Conservation (phyloP, 768 basidiomycete genomes). For the Phanerodontia chrysosporium region DNA sequence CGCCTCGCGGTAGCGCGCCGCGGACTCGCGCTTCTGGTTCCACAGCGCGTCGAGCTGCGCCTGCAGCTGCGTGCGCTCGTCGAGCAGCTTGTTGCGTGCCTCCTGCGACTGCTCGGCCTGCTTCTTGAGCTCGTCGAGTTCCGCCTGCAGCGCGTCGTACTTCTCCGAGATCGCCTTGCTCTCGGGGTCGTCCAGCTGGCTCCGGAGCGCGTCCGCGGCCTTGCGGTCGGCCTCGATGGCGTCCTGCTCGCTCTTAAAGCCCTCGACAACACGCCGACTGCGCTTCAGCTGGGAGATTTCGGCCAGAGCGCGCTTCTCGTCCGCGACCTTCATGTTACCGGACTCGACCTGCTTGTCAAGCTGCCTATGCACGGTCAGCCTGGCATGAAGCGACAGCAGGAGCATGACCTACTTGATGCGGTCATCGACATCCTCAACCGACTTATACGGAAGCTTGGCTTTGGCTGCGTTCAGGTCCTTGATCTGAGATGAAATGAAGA, state of each 20-base stretch:
- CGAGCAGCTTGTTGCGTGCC: conserved; percentile 75
- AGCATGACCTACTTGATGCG: conserved; percentile 65
- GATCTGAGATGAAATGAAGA: conserved; percentile 41
- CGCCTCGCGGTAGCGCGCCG: conserved; percentile 68
- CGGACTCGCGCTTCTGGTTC: conserved; percentile 71
- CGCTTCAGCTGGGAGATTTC: conserved; percentile 79
- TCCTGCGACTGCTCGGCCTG: conserved; percentile 84
- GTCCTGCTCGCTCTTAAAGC: conserved; percentile 75
- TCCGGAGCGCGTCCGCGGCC: conserved; percentile 72
- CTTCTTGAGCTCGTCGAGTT: conserved; percentile 84
- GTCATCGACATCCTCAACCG: conserved; percentile 79
- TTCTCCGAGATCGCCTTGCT: conserved; percentile 74
- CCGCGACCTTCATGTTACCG: conserved; percentile 85
- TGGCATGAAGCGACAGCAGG: conserved; percentile 3
- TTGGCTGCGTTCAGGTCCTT: conserved; percentile 84
- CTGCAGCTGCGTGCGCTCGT: conserved; percentile 78
- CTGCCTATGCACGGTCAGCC: conserved; percentile 41
- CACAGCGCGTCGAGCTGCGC: conserved; percentile 67
- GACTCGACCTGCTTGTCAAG: conserved; percentile 91
- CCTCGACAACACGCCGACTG: conserved; percentile 69
- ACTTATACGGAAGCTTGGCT: conserved; percentile 75
- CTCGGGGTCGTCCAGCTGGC: conserved; percentile 88
- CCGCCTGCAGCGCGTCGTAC: conserved; percentile 76
- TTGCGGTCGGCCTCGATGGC: conserved; percentile 76
- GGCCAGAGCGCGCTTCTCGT: conserved; percentile 92